These are phyloP conservation scores for Oryza rufipogon DNA, from an alignment of 176 grass and related monocot genomes.

Conservation along the genomic window DNA sequence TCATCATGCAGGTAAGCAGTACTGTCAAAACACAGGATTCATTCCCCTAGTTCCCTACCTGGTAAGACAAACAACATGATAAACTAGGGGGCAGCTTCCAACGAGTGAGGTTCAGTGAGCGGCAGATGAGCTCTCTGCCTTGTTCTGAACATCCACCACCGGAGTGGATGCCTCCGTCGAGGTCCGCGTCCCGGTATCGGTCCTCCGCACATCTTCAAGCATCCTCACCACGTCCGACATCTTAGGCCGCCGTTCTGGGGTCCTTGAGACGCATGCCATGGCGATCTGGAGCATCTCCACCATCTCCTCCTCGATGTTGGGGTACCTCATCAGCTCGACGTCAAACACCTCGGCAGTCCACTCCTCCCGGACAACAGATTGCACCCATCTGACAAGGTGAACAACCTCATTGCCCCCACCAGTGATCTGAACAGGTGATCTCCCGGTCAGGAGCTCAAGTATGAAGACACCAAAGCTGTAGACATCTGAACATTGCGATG, in stretches of 20 bases:
- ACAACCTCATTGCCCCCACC: slow-evolving; percentile 77
- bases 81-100: background rate
- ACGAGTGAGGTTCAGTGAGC: background rate
- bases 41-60: slow-evolving; percentile 21
- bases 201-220: slow-evolving; percentile 74
- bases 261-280: slow-evolving; percentile 81
- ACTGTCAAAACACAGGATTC: slow-evolving; percentile 28
- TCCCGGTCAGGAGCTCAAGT: slow-evolving; percentile 87
- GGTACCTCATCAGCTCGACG: slow-evolving; percentile 82
- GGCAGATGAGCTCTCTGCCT: slow-evolving; percentile 40
- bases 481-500: slow-evolving; percentile 70
- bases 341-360: slow-evolving; percentile 98
- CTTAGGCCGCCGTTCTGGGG: slow-evolving; percentile 82
- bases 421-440: slow-evolving; percentile 77
- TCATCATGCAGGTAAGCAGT: slow-evolving; percentile 16
- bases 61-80: slow-evolving; percentile 18
- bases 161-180: slow-evolving; percentile 64
- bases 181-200: slow-evolving; percentile 42
- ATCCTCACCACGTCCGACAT: slow-evolving; percentile 77
- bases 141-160: slow-evolving; percentile 17
- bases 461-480: slow-evolving; percentile 93
- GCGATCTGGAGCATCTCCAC: slow-evolving; percentile 99
- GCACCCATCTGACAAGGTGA: slow-evolving; percentile 97
- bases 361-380: slow-evolving; percentile 94
- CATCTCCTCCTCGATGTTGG: slow-evolving; percentile 98